Conservation (phyloP, 2,329 filamentous ascomycete species). For the Ceratocystis alfenasii region DNA sequence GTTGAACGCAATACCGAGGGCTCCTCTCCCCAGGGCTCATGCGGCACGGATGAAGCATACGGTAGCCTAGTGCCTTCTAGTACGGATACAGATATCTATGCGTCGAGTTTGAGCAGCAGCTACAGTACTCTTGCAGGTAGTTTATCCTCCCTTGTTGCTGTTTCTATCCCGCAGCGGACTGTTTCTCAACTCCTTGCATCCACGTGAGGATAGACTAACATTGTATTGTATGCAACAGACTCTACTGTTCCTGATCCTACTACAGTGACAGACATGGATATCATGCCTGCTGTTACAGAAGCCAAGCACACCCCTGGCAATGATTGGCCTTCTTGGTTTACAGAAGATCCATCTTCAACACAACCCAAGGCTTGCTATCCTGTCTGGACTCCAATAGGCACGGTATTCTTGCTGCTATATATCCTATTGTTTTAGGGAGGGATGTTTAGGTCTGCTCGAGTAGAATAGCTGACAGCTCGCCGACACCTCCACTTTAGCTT, state of each 20-base stretch:
- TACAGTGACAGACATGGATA: not conserved
- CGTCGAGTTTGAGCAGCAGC: not conserved
- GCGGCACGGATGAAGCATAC: not conserved
- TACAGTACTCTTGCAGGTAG: slow-evolving; percentile 9
- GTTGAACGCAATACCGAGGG: slow-evolving; percentile 30
- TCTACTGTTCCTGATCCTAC: not conserved
- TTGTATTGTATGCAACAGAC: not conserved
- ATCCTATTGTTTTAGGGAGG: not conserved
- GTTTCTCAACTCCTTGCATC: too few species aligned
- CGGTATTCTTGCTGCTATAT: not conserved
- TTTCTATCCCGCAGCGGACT: not conserved
- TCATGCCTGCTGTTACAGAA: not conserved
- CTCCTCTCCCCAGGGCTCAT: slow-evolving; percentile 26
- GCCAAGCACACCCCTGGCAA: not conserved
- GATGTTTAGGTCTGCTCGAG: not conserved
- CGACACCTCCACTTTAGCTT: not conserved
- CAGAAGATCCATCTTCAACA: not conserved
- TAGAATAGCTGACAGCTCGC: not conserved
- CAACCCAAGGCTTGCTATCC: not conserved
- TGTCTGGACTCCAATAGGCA: not conserved
- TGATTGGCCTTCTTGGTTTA: slow-evolving; percentile 6
- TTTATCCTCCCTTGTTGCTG: not conserved
- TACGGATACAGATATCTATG: not conserved
- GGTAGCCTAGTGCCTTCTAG: not conserved
- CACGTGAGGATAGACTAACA: not conserved